Percentiles rank a stretch among this genome's conserved stretches.
phyloP scores from a whole-genome alignment of 164 flowering plant genomes.

The Stephania yunnanensis region DNA sequence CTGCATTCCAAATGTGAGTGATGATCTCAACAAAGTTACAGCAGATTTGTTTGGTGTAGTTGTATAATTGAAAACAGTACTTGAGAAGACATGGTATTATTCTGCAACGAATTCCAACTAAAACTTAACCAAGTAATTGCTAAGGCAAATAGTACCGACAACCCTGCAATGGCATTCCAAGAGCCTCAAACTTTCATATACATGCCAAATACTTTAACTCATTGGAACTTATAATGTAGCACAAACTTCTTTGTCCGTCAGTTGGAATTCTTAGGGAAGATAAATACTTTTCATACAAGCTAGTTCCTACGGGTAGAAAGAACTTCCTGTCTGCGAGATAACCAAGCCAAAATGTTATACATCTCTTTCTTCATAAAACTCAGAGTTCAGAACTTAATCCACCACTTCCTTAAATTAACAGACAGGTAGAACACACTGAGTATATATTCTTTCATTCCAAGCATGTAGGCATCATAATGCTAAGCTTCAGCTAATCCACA shows the following conservation, averaged over 20 bases:
- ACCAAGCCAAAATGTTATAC: background rate
- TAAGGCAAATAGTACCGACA: constrained; percentile 8
- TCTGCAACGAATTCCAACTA: background rate
- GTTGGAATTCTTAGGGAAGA: constrained; percentile 13
- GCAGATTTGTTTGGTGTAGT: background rate
- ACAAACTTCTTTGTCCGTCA: constrained; percentile 20
- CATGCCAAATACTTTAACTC: constrained; percentile 10
- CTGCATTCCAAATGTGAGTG: background rate
- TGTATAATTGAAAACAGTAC: background rate
- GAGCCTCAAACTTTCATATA: constrained; percentile 12
- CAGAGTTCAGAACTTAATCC: constrained; percentile 7
- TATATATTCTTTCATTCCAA: constrained; percentile 16
- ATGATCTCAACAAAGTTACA: background rate
- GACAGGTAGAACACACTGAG: constrained; percentile 5
- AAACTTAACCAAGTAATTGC: constrained; percentile 14
- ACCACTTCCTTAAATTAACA: constrained; percentile 7
- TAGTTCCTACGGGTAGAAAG: constrained; percentile 3
- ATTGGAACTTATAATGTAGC: constrained; percentile 16
- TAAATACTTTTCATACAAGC: constrained; percentile 19
- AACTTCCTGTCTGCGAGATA: constrained; percentile 1
- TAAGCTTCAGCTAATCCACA: constrained; percentile 38
- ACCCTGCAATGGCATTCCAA: constrained; percentile 4
- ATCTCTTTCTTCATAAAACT: constrained; percentile 7
- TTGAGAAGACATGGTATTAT: constrained; percentile 11
- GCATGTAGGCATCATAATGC: constrained; percentile 28